Base-by-base conservation (phyloP, 257 asterid genomes). In the Solanum ahanhuiri region DNA sequence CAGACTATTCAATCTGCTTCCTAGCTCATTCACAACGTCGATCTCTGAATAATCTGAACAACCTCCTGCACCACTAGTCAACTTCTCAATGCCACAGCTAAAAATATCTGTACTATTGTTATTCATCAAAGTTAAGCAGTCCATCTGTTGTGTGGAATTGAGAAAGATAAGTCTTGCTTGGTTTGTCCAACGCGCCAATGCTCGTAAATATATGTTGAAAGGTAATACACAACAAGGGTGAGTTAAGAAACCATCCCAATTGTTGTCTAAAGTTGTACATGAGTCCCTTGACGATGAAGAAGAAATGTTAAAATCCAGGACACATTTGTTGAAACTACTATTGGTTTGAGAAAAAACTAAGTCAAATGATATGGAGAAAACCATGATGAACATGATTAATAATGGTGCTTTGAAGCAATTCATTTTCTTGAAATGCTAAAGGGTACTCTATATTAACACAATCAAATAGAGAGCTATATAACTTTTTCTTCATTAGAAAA, bases 81-180 rank as follows among this genome's bases (percentile, higher is more conserved):
- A 89, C 90, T 91, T 92, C 84, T 89, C 91, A 63, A 94, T 85
- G 48, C 95, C 96, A 92, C 98, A 92, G 33, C 69, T 66, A 35
- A 48, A 63, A 33, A n/a, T 79, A 64, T 88, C 82, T 9, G 23
- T 35, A 31, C 76, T 85, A 64, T 4, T 63, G 6, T 85, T 88
- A 85, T 73, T 87, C 57, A 87, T 60, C 25, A 76, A 86, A 35
- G 82, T 76, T 22, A 89, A 82, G 81, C 98, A 95, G 22, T 75
- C 88, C 25, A 54, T 84, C 34, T 92, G 92, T 88, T 92, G 83
- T 23, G 90, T 90, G 76, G 71, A 69, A 58, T 88, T 92, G 70
- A 92, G 88, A 37, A 94, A 94, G 66, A 93, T 86, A 18, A 22
- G 83, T 43, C 95, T 93, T 0, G 92, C 94, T 87, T 58, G 58